Conservation (phyloP, 768 basidiomycete genomes). For the Psilocybe azurescens region DNA sequence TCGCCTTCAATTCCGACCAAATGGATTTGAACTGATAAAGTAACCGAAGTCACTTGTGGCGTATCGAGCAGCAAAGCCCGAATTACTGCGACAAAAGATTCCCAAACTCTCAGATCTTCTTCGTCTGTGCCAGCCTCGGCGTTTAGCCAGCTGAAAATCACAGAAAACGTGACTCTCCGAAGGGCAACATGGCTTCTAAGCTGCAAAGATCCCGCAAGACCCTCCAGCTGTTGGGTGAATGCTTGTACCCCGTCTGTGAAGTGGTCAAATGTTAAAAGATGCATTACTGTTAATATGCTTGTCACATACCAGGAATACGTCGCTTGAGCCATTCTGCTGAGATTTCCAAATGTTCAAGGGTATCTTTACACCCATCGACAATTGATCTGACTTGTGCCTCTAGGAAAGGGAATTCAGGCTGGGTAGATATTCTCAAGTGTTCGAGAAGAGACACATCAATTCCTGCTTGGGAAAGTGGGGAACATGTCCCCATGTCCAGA, state of each 20-base stretch:
- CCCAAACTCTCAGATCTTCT: no score
- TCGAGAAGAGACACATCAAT: background rate
- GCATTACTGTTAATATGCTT: background rate
- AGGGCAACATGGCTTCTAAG: background rate
- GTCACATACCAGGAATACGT: background rate
- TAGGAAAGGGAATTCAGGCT: background rate
- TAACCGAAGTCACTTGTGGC: no score
- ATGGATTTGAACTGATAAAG: no score
- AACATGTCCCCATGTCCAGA: background rate
- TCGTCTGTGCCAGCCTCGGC: no score
- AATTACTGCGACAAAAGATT: no score
- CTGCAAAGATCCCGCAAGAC: background rate
- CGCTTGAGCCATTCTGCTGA: background rate
- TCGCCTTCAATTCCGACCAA: no score
- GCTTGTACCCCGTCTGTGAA: background rate
- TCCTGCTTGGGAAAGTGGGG: background rate
- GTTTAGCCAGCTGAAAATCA: no score
- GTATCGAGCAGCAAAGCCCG: no score
- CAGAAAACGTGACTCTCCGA: no score
- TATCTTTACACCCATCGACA: background rate
- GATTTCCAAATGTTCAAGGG: background rate
- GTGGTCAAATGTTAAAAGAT: background rate
- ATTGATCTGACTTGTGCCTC: background rate
- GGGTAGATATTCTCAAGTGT: background rate
- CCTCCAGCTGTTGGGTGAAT: background rate